Evolutionary conservation across 768 basidiomycete species (phyloP).

Genomic region (Tulasnella sp.): DNA sequence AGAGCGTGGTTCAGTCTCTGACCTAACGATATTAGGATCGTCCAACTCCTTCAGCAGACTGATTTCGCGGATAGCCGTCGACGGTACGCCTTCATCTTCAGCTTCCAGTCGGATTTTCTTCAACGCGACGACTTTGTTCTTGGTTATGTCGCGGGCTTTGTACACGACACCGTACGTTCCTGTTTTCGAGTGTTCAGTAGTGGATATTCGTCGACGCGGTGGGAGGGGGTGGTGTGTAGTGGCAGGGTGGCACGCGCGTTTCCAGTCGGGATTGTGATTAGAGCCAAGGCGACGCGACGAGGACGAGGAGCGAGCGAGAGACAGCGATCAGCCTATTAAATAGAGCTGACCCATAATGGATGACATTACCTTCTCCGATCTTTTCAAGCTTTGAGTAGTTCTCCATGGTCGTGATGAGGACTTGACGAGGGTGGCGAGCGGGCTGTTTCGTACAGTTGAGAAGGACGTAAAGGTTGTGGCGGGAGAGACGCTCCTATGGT

Average conservation of each 20-base stretch:
- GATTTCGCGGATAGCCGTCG: constrained; percentile 97
- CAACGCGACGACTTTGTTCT: constrained; percentile 83
- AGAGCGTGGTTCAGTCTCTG: constrained; percentile 30
- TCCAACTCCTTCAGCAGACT: constrained; percentile 94
- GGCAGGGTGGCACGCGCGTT: constrained; percentile 8
- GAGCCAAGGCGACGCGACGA: background rate
- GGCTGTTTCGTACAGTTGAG: background rate
- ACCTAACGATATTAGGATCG: constrained; percentile 93
- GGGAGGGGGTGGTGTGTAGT: constrained; percentile 1
- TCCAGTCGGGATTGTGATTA: constrained; percentile 25
- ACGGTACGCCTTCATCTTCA: constrained; percentile 98
- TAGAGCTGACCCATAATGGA: no score
- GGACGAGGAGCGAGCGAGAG: background rate
- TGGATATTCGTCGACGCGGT: background rate
- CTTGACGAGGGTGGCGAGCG: background rate
- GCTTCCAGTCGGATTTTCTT: constrained; percentile 99
- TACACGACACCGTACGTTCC: constrained; percentile 99
- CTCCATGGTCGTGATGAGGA: constrained; percentile 33
- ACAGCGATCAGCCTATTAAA: background rate
- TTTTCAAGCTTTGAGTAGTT: constrained; percentile 98
- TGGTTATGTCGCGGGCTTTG: constrained; percentile 82
- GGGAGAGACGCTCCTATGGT: background rate
- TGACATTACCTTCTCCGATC: constrained; percentile 74
- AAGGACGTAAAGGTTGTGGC: background rate
- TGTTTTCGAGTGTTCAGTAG: constrained; percentile 37